Evolutionary conservation across 139 green algal species (phyloP), one percentile per base, ranked within the genome.

Genomic region (Nannochloris sp.): DNA sequence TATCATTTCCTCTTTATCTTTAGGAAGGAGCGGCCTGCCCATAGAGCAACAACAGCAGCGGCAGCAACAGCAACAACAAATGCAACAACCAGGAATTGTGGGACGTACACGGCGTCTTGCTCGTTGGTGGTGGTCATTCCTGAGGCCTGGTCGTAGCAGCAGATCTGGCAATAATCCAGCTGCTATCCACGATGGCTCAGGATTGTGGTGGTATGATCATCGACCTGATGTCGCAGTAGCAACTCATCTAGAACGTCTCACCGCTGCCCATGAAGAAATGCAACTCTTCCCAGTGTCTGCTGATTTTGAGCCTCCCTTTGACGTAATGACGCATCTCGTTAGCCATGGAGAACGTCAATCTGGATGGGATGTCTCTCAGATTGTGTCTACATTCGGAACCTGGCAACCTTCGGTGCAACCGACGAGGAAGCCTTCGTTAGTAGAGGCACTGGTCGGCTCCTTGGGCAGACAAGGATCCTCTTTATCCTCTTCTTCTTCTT

Each of bases 381-480:
- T 48, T 14, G 46, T 96, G 30, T 80, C 80, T 39, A 65, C 66
- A 10, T 89, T 80, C 47, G 89, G 89, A 38, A 76, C 47, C 24
- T 96, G 86, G 86, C 85, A 95, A 74, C 70, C 86, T 4, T 75
- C 73, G 4, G 74, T 86, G 39, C 64, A 72, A 27, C 78, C 81
- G 24, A 54, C 35, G 27, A 61, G 81, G 27, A 45, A 57, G 7
- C 87, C 87, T 30, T 78, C 70, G n/a, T 74, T 89, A 30, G 75
- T 77, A 9, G 88, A 95, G n/a, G 86, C 80, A 2, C 64, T 95
- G 15, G 74, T 92, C 2, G 88, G 88, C 15, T 73, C 77, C 0
- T 72, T 93, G 29, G 78, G 76, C 13, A 66, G 67, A 23, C n/a
- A n/a, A n/a, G n/a, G n/a, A 45, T 7, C 15, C 55, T 42, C 2